phyloP scores from a whole-genome alignment of 768 basidiomycete species.

The Leccinum truebloodii region DNA sequence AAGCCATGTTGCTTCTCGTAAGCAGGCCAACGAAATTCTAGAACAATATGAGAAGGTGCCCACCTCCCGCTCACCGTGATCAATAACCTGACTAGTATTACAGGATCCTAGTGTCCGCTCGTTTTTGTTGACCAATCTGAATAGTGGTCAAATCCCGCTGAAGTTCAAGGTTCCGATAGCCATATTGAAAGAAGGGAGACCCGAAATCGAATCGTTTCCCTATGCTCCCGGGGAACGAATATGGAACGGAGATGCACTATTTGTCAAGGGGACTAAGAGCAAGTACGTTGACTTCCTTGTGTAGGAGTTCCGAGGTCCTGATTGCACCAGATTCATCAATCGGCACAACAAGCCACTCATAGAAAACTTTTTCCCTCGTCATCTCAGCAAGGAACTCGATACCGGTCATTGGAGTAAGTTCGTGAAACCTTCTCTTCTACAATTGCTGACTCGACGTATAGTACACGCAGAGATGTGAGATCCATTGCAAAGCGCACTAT shows the following conservation, averaged over 20 bases:
- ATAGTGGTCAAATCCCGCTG: constrained; percentile 39
- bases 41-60: constrained; percentile 61
- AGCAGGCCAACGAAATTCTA: constrained; percentile 70
- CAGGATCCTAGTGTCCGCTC: constrained; percentile 76
- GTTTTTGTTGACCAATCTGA: constrained; percentile 85
- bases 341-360: constrained; percentile 62
- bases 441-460: constrained; percentile 29
- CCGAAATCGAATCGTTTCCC: constrained; percentile 77
- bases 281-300: constrained; percentile 42
- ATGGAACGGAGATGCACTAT: constrained; percentile 64
- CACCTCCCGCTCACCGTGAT: not conserved
- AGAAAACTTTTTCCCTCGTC: constrained; percentile 71
- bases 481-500: not conserved
- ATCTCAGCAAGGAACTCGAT: constrained; percentile 62
- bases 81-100: constrained; percentile 8
- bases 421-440: not conserved
- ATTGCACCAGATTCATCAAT: constrained; percentile 65
- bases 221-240: constrained; percentile 54
- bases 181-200: constrained; percentile 60
- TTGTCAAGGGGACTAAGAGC: constrained; percentile 80
- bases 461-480: constrained; percentile 78
- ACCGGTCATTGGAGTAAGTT: constrained; percentile 85
- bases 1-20: constrained; percentile 55
- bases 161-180: constrained; percentile 75
- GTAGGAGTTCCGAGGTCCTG: not conserved